These are phyloP conservation scores for Aureobasidium sp. DNA, from an alignment of 2,329 filamentous ascomycete species.

Conservation along the genomic window DNA sequence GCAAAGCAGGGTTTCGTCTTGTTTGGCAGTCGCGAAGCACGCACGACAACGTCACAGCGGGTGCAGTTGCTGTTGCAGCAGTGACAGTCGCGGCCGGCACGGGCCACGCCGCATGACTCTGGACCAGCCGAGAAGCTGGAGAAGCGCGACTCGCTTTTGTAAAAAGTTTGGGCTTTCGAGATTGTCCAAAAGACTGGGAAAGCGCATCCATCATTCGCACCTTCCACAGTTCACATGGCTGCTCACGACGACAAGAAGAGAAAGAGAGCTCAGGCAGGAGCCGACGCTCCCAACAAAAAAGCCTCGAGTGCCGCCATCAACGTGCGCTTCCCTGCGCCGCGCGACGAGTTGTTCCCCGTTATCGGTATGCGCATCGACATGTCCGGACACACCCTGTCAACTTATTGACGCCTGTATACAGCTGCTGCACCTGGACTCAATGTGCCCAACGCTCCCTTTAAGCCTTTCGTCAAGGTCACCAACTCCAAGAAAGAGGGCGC, in stretches of 20 bases:
- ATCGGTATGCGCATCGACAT: constrained; percentile 16
- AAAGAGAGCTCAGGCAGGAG: constrained; percentile 41
- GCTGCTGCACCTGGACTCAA: constrained; percentile 28
- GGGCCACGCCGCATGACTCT: background rate
- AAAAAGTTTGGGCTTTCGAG: constrained; percentile 9
- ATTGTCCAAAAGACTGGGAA: background rate
- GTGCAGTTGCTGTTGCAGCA: background rate
- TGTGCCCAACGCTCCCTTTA: constrained; percentile 42
- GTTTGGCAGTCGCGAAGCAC: background rate
- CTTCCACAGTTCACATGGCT: constrained; percentile 19
- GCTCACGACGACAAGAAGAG: constrained; percentile 42
- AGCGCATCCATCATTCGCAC: background rate
- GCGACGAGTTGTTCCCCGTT: constrained; percentile 17
- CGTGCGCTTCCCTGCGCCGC: constrained; percentile 20
- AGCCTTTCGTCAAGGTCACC: constrained; percentile 39
- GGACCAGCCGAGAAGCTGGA: background rate
- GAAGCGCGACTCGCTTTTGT: background rate
- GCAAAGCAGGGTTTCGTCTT: background rate
- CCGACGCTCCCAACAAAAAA: constrained; percentile 36
- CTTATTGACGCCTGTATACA: constrained; percentile 8
- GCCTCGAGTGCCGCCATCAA: constrained; percentile 24
- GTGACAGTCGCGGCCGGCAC: background rate
- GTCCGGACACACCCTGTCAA: background rate
- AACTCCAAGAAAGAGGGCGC: constrained; percentile 20
- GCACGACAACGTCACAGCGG: background rate